Evolutionary conservation across 2,329 filamentous ascomycete genomes (phyloP), one percentile per base, ranked within the genome.

Genomic region (Lachnellula cervina): DNA sequence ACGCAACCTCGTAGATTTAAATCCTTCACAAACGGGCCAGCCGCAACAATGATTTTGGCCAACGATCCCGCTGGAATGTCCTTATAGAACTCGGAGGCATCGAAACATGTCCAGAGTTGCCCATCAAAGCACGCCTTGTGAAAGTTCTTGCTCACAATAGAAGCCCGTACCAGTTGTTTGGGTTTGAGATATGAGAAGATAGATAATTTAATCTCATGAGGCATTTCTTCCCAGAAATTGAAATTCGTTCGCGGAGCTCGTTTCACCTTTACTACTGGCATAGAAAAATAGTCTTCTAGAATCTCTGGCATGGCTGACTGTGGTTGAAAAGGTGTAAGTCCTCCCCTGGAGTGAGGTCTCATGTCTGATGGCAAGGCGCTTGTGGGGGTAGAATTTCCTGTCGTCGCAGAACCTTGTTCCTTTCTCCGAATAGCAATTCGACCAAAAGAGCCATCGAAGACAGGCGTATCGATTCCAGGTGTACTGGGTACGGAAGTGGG

Each of bases 1-100:
- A 96, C 82, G 69, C 93, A 99, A 25, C 94, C 94, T 63, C 93
- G 79, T 3, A 99, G 79, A 66, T 97, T 97, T 53, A 99, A 78
- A 64, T 96, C 85, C 63, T 89, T 89, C 52, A 97, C 84, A 65
- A 97, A 99, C 0, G 93, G 90, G 0, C 93, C 94, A 1, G 91
- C 90, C 3, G 85, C 80, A 1, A 85, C 83, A 67, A 97, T 91
- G 59, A 97, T 91, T 66, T 88, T 90, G 54, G 91, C 83, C 48
- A 99, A 75, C 0, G 89, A 89, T 60, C 89, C 85, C 21, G 88
- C 89, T 0, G 93, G 87, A 61, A 97, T 97, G 51, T 91, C 83
- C 61, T 81, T 82, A 69, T 97, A 97, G 71, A 93, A 97, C 49
- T 89, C 85, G 7, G 90, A 87, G 2, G 89, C 84, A 70, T 97